These are phyloP conservation scores for Tetracladium setigerum DNA, from an alignment of 495 filamentous ascomycete genomes.

Conservation along the genomic window DNA sequence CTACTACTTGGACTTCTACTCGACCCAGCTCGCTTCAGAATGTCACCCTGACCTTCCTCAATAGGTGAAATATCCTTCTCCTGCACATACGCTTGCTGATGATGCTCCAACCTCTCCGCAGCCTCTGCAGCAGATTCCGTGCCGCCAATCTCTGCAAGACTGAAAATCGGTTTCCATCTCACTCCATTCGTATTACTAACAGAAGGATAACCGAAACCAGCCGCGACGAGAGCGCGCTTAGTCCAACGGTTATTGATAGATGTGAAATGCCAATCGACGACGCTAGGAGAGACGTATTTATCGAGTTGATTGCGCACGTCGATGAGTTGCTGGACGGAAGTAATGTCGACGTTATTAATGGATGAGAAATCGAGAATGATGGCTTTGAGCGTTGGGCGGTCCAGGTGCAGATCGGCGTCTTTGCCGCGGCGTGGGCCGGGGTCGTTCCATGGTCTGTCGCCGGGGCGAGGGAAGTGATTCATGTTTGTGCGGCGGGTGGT, in stretches of 20 bases:
- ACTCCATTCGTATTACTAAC: constrained; percentile 37
- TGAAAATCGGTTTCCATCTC: constrained; percentile 95
- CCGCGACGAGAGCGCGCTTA: constrained; percentile 85
- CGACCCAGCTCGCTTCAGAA: no score
- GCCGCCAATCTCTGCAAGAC: constrained; percentile 82
- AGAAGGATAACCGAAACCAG: constrained; percentile 85
- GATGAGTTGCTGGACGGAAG: constrained; percentile 89
- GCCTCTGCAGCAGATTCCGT: constrained; percentile 53
- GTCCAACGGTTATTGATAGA: constrained; percentile 97
- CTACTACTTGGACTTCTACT: constrained; percentile 16
- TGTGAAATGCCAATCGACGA: constrained; percentile 94
- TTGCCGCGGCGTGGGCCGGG: constrained; percentile 66
- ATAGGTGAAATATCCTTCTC: no score
- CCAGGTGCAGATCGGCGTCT: constrained; percentile 35
- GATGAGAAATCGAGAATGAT: constrained; percentile 93
- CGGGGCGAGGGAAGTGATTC: constrained; percentile 49
- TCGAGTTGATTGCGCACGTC: constrained; percentile 98
- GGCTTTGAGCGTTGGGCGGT: constrained; percentile 74
- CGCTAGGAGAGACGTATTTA: constrained; percentile 71
- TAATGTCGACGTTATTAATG: constrained; percentile 94
- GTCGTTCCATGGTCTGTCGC: constrained; percentile 96
- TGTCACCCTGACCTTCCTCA: not conserved
- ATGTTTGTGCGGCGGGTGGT: constrained; percentile 73
- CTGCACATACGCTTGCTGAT: not conserved
- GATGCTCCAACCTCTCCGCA: no score